Evolutionary conservation across 768 basidiomycete species (phyloP), one percentile per base, ranked within the genome.

Genomic region (Sarcodon aspratus): DNA sequence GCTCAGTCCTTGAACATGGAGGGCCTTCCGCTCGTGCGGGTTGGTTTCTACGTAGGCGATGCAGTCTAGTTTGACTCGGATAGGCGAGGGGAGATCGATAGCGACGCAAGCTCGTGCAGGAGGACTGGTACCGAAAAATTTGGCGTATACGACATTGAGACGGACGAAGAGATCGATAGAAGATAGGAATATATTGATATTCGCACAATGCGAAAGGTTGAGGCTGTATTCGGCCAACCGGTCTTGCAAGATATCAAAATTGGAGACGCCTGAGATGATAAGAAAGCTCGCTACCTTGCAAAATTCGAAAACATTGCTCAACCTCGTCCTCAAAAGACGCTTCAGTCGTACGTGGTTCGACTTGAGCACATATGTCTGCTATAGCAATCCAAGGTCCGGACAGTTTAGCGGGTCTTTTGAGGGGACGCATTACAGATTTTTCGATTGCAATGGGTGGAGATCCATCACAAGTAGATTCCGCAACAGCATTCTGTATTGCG

Each of bases 41-140:
- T 58, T 74, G 18, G 33, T 49, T 47, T 67, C 67, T 5, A 66
- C 60, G 60, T 74, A 86, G n/a, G 90, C 90, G n/a, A 87, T 65
- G 53, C 84, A 88, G 52, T 97, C 94, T 18, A 99, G 62, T 48
- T 73, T 69, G 31, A 94, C 68, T 3, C 78, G 74, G 34, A 70
- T 61, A 3, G 72, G 72, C 1, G 61, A 32, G 4, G 82, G 79
- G 15, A 93, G 75, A 50, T 80, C 76, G 1, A 89, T 80, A 9
- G 84, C 83, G 4, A 98, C 86, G 61, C 94, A 97, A n/a, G 93
- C 94, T 7, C 96, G 81, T 1, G 92, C 80, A 7, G 96, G 96
- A 0, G 96, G 96, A 42, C 90, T 93, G 13, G 76, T 74, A 1
- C 93, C 93, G 63, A 98, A 98, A 63, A 79, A 91, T 13, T 76